Evolutionary conservation across 2,329 filamentous ascomycete genomes (phyloP).

Genomic region (Diplocarpon mali): DNA sequence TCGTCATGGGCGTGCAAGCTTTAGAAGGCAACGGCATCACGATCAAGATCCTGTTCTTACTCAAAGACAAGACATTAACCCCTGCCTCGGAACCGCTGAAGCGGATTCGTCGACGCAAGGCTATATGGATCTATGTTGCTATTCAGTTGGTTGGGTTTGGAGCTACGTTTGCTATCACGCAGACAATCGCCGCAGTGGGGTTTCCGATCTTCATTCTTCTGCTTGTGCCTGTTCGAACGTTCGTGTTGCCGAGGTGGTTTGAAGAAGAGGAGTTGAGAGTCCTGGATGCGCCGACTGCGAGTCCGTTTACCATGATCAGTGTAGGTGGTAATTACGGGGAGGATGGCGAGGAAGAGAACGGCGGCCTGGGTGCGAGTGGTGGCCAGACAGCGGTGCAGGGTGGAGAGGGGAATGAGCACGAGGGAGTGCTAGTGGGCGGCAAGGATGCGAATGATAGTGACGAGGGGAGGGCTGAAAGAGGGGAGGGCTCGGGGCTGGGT

Average conservation of each 20-base stretch:
- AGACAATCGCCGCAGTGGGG: conserved; percentile 72
- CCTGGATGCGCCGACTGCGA: conserved; percentile 60
- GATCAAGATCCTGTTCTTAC: conserved; percentile 59
- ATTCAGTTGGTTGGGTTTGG: conserved; percentile 61
- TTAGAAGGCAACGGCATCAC: conserved; percentile 70
- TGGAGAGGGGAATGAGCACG: conserved; percentile 7
- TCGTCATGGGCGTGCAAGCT: conserved; percentile 74
- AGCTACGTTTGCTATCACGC: conserved; percentile 72
- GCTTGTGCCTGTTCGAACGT: conserved; percentile 21
- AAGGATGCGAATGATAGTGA: conserved; percentile 13
- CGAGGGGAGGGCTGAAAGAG: conserved; percentile 21
- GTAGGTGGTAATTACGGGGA: conserved; percentile 30
- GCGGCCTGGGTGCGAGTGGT: conserved; percentile 1
- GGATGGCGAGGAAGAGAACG: conserved; percentile 7
- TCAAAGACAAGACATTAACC: conserved; percentile 53
- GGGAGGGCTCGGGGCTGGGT: conserved; percentile 14
- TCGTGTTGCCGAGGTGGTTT: conserved; percentile 32
- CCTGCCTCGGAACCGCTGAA: conserved; percentile 47
- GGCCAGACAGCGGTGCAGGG: conserved; percentile 12
- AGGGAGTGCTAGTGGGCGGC: conserved; percentile 9
- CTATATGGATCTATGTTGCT: conserved; percentile 61
- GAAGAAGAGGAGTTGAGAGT: conserved; percentile 19
- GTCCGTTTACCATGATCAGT: conserved; percentile 26
- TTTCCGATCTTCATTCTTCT: conserved; percentile 42
- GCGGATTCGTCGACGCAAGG: conserved; percentile 45